Evolutionary conservation across 2,329 filamentous ascomycete genomes (phyloP), one percentile per base, ranked within the genome.

Genomic region (Coleophoma cylindrospora): DNA sequence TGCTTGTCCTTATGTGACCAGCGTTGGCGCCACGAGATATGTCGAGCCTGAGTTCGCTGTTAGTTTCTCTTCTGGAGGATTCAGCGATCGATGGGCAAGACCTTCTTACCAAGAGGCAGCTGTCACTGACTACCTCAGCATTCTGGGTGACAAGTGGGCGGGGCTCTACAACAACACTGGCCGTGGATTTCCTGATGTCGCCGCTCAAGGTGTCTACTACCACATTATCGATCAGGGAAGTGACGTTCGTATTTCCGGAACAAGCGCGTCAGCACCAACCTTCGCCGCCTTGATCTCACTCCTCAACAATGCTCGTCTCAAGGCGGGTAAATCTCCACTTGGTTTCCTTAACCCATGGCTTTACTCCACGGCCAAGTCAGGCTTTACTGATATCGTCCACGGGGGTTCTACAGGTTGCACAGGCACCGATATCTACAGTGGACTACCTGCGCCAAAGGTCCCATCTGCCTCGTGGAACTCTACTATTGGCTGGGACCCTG

Each of bases 1-100:
- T 0, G 76, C 77, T 0, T 89, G 86, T 57, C 85, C 84, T 0
- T 89, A 80, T 64, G 77, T 88, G 8, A 89, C 86, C 0, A 69
- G 76, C 2, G 78, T 89, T 1, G 86, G 86, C 7, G 84, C 79
- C 1, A 83, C 81, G 4, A 68, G 69, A 59, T 66, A 71, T 54
- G 68, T 73, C 49, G 57, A 69, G 48, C 75, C 74, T 15, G 74
- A 79, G 59, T 68, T 22, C 17, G 52, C 44, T 15, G 73, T 70
- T 50, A 67, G 74, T 55, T 70, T 70, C 41, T 76, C 69, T 43
- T 64, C 64, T 2, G 71, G 72, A 3, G 77, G 77, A 1, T 80
- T 80, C 66, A 74, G 71, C 54, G 70, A 78, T 60, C 73, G 74
- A 59, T 80, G 75, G 54, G 15, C 65, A 3, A 68, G 69, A 2